Percentiles rank a stretch among this genome's conserved stretches.
phyloP scores from a whole-genome alignment of 1,284 basidiomycete genomes.

The Pterulicium gracile region DNA sequence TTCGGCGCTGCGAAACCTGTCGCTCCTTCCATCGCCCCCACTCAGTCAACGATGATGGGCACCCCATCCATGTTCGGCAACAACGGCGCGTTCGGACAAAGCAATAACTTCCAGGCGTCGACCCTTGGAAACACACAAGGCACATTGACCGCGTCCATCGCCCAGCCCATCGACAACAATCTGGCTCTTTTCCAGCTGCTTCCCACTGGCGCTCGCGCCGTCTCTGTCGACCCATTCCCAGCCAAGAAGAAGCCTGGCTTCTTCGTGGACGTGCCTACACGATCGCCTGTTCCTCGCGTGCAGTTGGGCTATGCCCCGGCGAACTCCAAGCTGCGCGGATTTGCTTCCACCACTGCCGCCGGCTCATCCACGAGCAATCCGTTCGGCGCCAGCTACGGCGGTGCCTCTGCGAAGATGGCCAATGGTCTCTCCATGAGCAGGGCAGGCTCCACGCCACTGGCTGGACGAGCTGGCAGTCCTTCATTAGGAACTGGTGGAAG shows the following conservation, averaged over 20 bases:
- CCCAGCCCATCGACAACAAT: slow-evolving; percentile 83
- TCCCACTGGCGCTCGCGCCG: slow-evolving; percentile 52
- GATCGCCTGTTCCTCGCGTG: slow-evolving; percentile 49
- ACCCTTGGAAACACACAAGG: slow-evolving; percentile 34
- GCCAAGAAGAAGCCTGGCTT: slow-evolving; percentile 61
- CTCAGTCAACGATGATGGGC: neutral
- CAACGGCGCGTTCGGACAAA: neutral
- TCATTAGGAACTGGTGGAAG: slow-evolving; percentile 58
- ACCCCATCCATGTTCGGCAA: neutral
- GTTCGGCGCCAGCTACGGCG: neutral
- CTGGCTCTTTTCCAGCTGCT: slow-evolving; percentile 69
- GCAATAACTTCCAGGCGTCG: slow-evolving; percentile 7
- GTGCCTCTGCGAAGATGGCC: slow-evolving; percentile 38
- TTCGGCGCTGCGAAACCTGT: neutral
- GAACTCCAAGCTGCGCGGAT: slow-evolving; percentile 60
- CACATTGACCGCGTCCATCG: slow-evolving; percentile 74
- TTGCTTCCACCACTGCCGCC: slow-evolving; percentile 34
- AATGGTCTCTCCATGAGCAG: slow-evolving; percentile 41
- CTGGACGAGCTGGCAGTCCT: slow-evolving; percentile 58
- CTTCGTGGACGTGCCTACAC: slow-evolving; percentile 59
- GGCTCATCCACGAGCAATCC: neutral
- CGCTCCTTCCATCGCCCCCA: neutral
- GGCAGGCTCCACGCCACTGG: slow-evolving; percentile 37
- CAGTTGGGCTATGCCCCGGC: slow-evolving; percentile 55
- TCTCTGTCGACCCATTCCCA: slow-evolving; percentile 45